Conservation (phyloP, 176 grass and related monocot genomes). For the Bonia amplexicaulis region DNA sequence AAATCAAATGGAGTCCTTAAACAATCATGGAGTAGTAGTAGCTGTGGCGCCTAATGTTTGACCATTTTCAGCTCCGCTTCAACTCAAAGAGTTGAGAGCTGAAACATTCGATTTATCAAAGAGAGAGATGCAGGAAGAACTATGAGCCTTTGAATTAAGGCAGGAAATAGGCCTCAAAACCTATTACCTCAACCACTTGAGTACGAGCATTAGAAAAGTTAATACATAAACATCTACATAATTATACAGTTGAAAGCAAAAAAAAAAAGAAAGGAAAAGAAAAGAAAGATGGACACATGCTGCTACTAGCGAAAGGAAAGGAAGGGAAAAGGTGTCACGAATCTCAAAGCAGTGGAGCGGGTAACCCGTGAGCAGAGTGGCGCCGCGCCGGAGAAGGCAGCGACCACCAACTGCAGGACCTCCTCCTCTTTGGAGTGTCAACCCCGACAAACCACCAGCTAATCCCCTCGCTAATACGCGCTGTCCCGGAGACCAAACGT, state of each 20-base stretch:
- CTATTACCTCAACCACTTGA: too few relatives aligned
- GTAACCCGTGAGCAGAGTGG: constrained; percentile 9
- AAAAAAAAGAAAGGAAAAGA: too few relatives aligned
- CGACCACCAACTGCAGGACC: not conserved
- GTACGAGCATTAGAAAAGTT: too few relatives aligned
- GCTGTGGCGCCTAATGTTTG: not conserved
- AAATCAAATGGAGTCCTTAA: not conserved
- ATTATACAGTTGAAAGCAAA: too few relatives aligned
- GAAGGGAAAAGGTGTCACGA: not conserved
- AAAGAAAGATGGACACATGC: too few relatives aligned
- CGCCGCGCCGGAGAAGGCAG: not conserved
- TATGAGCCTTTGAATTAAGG: too few relatives aligned
- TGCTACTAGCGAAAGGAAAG: not conserved
- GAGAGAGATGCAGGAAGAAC: not conserved
- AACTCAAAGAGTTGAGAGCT: not conserved
- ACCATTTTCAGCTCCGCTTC: not conserved
- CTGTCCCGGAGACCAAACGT: not conserved
- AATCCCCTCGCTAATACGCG: not conserved
- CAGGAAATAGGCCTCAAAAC: too few relatives aligned
- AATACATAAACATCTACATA: too few relatives aligned
- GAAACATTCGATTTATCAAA: not conserved
- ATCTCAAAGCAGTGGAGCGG: not conserved
- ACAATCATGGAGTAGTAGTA: not conserved
- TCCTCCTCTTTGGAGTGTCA: not conserved
- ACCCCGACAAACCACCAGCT: not conserved